phyloP scores from a whole-genome alignment of 176 grass and related monocot species.

The Ensete ventricosum region DNA sequence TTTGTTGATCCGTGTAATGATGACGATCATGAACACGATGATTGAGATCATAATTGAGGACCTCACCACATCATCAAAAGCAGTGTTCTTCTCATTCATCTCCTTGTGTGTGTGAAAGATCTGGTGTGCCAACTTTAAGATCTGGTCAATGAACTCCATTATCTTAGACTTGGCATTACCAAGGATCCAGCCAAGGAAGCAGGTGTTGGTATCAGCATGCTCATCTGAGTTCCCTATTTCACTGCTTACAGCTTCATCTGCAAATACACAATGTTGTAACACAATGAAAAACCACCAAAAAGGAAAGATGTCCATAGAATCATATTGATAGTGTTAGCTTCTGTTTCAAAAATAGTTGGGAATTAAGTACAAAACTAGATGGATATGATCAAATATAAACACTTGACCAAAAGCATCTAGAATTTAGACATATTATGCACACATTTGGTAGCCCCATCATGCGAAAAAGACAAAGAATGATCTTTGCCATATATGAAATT shows the following conservation, averaged over 20 bases:
- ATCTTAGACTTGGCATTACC: conserved; percentile 45
- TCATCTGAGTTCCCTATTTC: conserved; percentile 20
- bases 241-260: conserved; percentile 15
- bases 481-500: too few species aligned
- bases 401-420: too few species aligned
- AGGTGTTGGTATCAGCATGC: conserved; percentile 13
- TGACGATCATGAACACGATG: conserved; percentile 70
- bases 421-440: too few species aligned
- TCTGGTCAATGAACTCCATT: conserved; percentile 44
- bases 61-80: conserved; percentile 43
- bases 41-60: conserved; percentile 63
- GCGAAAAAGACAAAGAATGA: too few species aligned
- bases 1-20: conserved; percentile 48
- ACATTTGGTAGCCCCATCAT: too few species aligned
- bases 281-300: not conserved
- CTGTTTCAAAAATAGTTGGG: too few species aligned
- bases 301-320: not conserved
- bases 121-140: conserved; percentile 44
- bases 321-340: too few species aligned
- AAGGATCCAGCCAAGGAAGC: conserved; percentile 56
- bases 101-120: conserved; percentile 30
- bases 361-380: too few species aligned
- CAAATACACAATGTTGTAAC: not conserved
- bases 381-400: too few species aligned
- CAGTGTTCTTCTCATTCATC: conserved; percentile 25